Base-by-base conservation (phyloP, 108 stramenopile species). In the Skeletonema marinoi region DNA sequence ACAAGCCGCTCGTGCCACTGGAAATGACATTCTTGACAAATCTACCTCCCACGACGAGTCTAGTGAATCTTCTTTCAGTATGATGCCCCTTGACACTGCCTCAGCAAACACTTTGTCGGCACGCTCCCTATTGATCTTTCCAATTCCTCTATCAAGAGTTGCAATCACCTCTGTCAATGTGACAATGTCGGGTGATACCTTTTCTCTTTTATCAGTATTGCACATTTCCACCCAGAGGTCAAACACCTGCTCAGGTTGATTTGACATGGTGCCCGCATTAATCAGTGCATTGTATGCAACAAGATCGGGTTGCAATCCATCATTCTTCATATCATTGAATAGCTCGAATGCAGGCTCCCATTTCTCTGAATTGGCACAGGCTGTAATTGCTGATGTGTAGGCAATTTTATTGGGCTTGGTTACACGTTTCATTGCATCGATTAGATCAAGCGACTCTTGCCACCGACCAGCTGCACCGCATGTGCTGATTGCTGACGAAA, bases 221-320 rank as follows among this genome's bases (percentile, higher is more conserved):
- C 82, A 85, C 87, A 94, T 88, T 75, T 92, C 90, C 17, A 72
- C 50, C 93, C 93, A 94, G 8, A 92, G 31, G 11, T 87, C 75
- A 63, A 71, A 90, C 3, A 86, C 84, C 77, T 86, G 72, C 16
- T 86, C 75, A 5, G 89, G 71, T 65, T 83, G 68, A 16, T 82
- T 73, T 10, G 85, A 86, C n/a, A 85, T 82, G 61, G 88, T 86
- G 11, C 92, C 79, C 1, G 91, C 91, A 51, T 87, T 83, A 56
- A 95, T 84, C 30, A 95, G 67, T 21, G 93, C 88, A 81, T 95
- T 95, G 82, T 89, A 95, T 1, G 91, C 80, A 62, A 92, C 88
- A 11, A 81, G 73, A 77, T 95, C 93, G 10, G 89, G 85, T 16
- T 83, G 71, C 3, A 91, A 50, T 32, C 88, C 88, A 70, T 84